Base-by-base conservation (phyloP, 352 stramenopile genomes). In the Phytophthora capsici region DNA sequence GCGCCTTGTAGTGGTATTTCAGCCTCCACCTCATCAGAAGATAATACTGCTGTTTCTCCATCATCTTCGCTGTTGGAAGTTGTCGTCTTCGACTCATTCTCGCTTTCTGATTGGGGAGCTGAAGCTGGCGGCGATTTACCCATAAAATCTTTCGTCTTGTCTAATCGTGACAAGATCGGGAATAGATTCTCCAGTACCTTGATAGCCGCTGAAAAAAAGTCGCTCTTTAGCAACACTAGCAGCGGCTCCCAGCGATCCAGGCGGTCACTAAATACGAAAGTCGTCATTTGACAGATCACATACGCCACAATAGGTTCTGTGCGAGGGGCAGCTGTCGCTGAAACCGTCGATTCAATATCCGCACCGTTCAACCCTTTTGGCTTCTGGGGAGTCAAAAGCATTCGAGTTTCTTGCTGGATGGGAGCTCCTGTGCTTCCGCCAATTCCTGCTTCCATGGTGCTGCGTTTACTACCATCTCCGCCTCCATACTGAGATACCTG, bases 301-400 rank as follows among this genome's bases (percentile, higher is more conserved):
- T 96, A 96, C 3, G 87, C 84, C 5, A 96, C 88, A 55, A 96
- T 94, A 14, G 88, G 86, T 45, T 96, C 86, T 0, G 83, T 89
- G 40, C 77, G 81, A 57, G 78, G 81, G 0, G 86, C 84, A 28
- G 80, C 82, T 6, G 77, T 79, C 13, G 62, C 57, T 17, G 57
- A 56, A 32, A 74, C 44, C 16, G 65, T 75, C 13, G 66, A 73
- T 4, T 71, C 57, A 10, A 73, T 75, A 23, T 65, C 71, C 14
- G n/a, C 53, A 47, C 43, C 51, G 14, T n/a, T 36, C n/a, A 46
- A 50, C 32, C 16, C 48, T 67, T 66, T 59, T 0, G 32, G 19
- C 52, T 66, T 67, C n/a, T 69, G 58, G 14, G 71, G 71, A 17
- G 57, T 73, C 28, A 78, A 23, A 60, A 78, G 49, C 30, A 66